Evolutionary conservation across 768 basidiomycete species (phyloP).

Genomic region (Termitomyces titanicus): DNA sequence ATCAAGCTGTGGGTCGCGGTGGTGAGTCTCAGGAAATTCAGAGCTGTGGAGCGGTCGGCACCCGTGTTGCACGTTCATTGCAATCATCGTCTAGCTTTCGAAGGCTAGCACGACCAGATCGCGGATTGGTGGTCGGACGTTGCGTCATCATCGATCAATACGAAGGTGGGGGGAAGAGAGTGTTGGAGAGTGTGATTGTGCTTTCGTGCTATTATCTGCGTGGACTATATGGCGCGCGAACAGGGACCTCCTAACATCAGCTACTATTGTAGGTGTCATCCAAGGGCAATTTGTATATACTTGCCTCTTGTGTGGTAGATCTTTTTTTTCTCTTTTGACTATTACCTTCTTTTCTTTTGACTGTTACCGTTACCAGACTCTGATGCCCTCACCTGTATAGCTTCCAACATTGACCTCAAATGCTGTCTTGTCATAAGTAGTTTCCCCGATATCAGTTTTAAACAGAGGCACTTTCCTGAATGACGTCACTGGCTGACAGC

Average conservation of each 20-base stretch:
- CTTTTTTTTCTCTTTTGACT: not conserved
- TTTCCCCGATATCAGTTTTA: no score
- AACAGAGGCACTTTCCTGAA: not conserved
- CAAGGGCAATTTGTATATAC: not conserved
- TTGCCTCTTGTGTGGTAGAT: slow-evolving; percentile 1
- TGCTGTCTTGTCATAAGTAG: not conserved
- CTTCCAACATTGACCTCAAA: not conserved
- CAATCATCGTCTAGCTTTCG: not conserved
- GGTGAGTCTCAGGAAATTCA: not conserved
- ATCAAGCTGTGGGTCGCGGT: not conserved
- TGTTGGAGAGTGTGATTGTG: not conserved
- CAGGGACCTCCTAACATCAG: slow-evolving; percentile 3
- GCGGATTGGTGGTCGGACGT: not conserved
- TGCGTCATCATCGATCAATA: not conserved
- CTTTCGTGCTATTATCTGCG: slow-evolving; percentile 6
- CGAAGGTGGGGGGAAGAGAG: not conserved
- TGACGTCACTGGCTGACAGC: slow-evolving; percentile 2
- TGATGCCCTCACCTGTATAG: no score
- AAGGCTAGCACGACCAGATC: not conserved
- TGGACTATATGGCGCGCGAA: not conserved
- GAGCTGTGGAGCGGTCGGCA: not conserved
- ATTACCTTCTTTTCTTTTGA: no score
- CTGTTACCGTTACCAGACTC: no score
- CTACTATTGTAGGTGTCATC: not conserved
- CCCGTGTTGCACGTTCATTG: not conserved